These are phyloP conservation scores for Hypoxylon sp. DNA, from an alignment of 2,329 filamentous ascomycete genomes.

Conservation along the genomic window DNA sequence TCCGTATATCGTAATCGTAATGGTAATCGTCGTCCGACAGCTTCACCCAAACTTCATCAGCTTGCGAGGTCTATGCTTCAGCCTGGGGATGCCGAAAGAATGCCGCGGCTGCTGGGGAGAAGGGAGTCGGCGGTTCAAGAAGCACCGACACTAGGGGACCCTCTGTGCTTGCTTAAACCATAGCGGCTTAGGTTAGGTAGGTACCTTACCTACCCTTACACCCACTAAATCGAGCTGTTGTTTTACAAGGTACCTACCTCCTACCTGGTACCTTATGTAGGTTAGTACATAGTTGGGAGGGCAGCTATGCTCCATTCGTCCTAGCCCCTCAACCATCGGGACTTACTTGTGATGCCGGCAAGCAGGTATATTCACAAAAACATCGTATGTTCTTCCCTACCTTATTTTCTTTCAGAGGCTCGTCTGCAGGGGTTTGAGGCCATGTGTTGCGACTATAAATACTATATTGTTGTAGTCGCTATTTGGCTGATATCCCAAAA, in stretches of 20 bases:
- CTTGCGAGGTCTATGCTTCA: slow-evolving; percentile 9
- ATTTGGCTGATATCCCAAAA: slow-evolving; percentile 1
- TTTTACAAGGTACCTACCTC: no score
- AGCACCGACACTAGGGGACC: slow-evolving; percentile 20
- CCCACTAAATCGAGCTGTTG: slow-evolving; percentile 18
- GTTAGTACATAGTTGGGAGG: background rate
- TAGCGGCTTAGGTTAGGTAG: slow-evolving; percentile 15
- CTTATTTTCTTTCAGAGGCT: background rate
- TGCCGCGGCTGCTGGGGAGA: slow-evolving; percentile 34
- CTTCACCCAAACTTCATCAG: slow-evolving; percentile 26
- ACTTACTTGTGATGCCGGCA: slow-evolving; percentile 31
- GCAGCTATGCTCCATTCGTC: slow-evolving; percentile 24
- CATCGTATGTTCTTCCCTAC: slow-evolving; percentile 18
- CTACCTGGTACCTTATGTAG: slow-evolving; percentile 1
- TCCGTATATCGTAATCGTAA: no score
- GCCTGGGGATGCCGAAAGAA: slow-evolving; percentile 22
- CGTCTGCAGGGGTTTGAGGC: background rate
- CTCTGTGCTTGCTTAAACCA: slow-evolving; percentile 3
- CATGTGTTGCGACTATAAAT: slow-evolving; percentile 8
- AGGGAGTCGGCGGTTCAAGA: slow-evolving; percentile 34
- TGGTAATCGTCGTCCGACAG: slow-evolving; percentile 18
- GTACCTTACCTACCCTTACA: slow-evolving; percentile 1
- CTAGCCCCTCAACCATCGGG: slow-evolving; percentile 27
- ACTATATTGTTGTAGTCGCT: slow-evolving; percentile 15
- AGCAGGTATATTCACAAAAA: slow-evolving; percentile 15